Conservation (phyloP, 2,329 filamentous ascomycete species). For the Microdochium bolleyi region DNA sequence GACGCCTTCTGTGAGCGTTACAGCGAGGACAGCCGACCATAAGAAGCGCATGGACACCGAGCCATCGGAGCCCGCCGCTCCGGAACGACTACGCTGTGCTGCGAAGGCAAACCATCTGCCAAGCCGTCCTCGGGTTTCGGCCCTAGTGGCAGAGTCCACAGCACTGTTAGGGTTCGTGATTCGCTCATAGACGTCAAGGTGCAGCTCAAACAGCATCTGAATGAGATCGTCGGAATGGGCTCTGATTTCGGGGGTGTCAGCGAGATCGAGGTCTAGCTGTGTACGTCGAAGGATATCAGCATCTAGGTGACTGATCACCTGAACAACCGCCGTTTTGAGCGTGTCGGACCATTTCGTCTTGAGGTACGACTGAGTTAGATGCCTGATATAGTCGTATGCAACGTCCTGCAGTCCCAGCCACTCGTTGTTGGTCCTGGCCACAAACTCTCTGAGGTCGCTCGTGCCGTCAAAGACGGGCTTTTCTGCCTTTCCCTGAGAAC, state of each 20-base stretch:
- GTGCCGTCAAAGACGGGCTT: slow-evolving; percentile 42
- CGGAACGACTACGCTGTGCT: slow-evolving; percentile 31
- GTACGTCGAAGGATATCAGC: slow-evolving; percentile 40
- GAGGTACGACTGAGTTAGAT: slow-evolving; percentile 42
- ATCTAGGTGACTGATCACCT: slow-evolving; percentile 47
- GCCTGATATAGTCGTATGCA: slow-evolving; percentile 48
- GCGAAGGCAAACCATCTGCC: slow-evolving; percentile 44
- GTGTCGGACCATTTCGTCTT: slow-evolving; percentile 48
- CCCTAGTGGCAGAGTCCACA: slow-evolving; percentile 38
- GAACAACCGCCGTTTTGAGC: slow-evolving; percentile 48
- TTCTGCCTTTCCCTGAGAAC: slow-evolving; percentile 39
- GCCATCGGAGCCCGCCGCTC: slow-evolving; percentile 24
- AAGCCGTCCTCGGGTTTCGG: slow-evolving; percentile 41
- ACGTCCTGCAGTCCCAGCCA: slow-evolving; percentile 51
- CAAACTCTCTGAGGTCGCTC: slow-evolving; percentile 44
- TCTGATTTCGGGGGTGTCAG: slow-evolving; percentile 11
- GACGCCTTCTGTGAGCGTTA: slow-evolving; percentile 42
- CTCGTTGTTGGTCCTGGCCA: slow-evolving; percentile 34
- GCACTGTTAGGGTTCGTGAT: slow-evolving; percentile 49
- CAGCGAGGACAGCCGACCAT: slow-evolving; percentile 48
- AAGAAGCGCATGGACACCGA: slow-evolving; percentile 43
- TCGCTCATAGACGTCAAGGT: slow-evolving; percentile 52
- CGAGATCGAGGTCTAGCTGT: slow-evolving; percentile 28
- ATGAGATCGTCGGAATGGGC: slow-evolving; percentile 33
- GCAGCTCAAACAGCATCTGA: slow-evolving; percentile 54